These are phyloP conservation scores for Stereum hirsutum DNA, from an alignment of 1,284 basidiomycete genomes.

Conservation along the genomic window DNA sequence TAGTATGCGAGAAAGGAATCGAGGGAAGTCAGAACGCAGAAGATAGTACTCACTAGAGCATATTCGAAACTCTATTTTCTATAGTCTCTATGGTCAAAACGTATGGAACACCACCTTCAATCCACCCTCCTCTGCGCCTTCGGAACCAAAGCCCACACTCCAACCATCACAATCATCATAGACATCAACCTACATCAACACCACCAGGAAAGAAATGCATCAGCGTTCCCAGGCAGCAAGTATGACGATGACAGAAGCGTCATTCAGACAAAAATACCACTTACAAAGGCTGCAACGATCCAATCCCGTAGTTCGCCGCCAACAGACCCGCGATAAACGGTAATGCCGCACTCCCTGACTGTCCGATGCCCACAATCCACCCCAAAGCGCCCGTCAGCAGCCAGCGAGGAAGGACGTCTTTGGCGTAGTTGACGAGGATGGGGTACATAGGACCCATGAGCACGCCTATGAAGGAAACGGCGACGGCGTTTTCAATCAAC, in stretches of 20 bases:
- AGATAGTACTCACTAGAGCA: too few relatives aligned
- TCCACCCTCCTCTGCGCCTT: conserved; percentile 1
- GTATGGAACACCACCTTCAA: too few relatives aligned
- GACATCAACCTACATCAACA: conserved; percentile 21
- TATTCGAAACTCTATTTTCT: too few relatives aligned
- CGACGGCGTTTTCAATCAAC: conserved; percentile 48
- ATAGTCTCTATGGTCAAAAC: too few relatives aligned
- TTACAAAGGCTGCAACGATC: conserved; percentile 48
- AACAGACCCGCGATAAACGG: conserved; percentile 57
- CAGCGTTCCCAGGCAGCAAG: too few relatives aligned
- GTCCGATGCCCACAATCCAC: conserved; percentile 58
- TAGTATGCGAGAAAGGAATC: too few relatives aligned
- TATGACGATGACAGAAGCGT: too few relatives aligned
- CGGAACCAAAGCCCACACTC: conserved; percentile 24
- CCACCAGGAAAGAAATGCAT: background rate
- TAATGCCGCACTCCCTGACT: conserved; percentile 56
- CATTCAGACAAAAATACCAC: conserved; percentile 14
- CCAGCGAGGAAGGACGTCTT: conserved; percentile 49
- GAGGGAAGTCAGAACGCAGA: too few relatives aligned
- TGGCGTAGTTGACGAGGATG: conserved; percentile 52
- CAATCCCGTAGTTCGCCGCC: conserved; percentile 44
- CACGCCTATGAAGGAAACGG: conserved; percentile 49
- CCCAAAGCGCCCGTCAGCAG: conserved; percentile 59
- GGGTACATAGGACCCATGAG: conserved; percentile 44
- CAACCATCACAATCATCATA: conserved; percentile 28